These are phyloP conservation scores for Neonectria sp. DNA, from an alignment of 2,329 filamentous ascomycete genomes.

Conservation along the genomic window DNA sequence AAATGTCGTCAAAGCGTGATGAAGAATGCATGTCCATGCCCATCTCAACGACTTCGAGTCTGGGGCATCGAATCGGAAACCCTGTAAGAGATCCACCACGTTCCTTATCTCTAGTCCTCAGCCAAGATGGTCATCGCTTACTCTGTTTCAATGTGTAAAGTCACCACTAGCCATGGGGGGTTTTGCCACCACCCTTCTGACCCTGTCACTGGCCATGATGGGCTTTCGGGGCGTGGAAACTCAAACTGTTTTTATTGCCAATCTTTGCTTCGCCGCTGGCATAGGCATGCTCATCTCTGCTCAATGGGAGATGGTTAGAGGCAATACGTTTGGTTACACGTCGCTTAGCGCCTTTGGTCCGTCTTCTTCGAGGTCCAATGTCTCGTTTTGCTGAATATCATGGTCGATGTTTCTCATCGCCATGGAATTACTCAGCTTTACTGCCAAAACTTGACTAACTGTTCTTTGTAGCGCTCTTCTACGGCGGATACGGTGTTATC, in stretches of 20 bases:
- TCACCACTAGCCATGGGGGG: slow-evolving; percentile 23
- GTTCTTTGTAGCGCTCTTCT: slow-evolving; percentile 15
- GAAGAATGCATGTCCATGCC: slow-evolving; percentile 12
- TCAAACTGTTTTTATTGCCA: slow-evolving; percentile 67
- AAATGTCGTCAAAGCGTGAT: slow-evolving; percentile 13
- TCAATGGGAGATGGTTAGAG: slow-evolving; percentile 68
- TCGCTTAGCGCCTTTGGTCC: slow-evolving; percentile 68
- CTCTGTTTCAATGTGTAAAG: slow-evolving; percentile 10
- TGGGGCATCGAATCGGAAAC: slow-evolving; percentile 20
- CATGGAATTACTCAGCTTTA: not conserved
- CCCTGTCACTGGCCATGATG: slow-evolving; percentile 68
- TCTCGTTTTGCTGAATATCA: not conserved
- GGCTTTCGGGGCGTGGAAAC: slow-evolving; percentile 67
- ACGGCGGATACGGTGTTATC: slow-evolving; percentile 28
- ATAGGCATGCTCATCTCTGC: slow-evolving; percentile 68
- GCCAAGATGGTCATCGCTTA: not conserved
- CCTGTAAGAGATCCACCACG: slow-evolving; percentile 7
- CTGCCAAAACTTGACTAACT: not conserved
- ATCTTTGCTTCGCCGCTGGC: slow-evolving; percentile 67
- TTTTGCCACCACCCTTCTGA: slow-evolving; percentile 69
- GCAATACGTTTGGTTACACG: slow-evolving; percentile 68
- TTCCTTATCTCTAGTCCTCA: not conserved
- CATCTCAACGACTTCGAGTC: slow-evolving; percentile 5
- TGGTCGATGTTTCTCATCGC: too few species aligned
- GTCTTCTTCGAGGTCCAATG: not conserved